Conservation (phyloP, 2,329 filamentous ascomycete genomes). For the Fusarium neocosmosporiellum region DNA sequence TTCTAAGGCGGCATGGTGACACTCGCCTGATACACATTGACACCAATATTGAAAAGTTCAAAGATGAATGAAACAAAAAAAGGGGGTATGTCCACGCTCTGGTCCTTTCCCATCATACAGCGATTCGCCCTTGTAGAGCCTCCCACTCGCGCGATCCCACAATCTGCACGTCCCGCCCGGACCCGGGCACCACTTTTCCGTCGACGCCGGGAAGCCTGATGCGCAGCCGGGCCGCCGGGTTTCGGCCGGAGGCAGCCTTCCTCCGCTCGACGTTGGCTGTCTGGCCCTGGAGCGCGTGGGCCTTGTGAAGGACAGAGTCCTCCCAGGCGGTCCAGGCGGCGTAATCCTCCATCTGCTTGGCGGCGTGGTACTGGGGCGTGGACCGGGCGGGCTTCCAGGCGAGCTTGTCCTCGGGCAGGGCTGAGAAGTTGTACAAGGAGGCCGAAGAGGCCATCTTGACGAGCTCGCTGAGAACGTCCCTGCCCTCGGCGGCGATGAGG, state of each 20-base stretch:
- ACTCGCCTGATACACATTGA: slow-evolving; percentile 25
- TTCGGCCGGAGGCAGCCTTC: slow-evolving; percentile 45
- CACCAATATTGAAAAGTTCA: slow-evolving; percentile 22
- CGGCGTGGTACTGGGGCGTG: slow-evolving; percentile 75
- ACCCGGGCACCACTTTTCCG: slow-evolving; percentile 56
- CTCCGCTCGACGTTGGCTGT: slow-evolving; percentile 34
- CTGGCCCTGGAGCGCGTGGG: slow-evolving; percentile 50
- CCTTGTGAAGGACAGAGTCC: slow-evolving; percentile 65
- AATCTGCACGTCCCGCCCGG: slow-evolving; percentile 59
- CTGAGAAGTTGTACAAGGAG: slow-evolving; percentile 68
- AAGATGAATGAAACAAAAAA: slow-evolving; percentile 20
- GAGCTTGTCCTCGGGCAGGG: slow-evolving; percentile 68
- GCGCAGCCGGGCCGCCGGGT: slow-evolving; percentile 60
- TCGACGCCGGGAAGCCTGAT: slow-evolving; percentile 61
- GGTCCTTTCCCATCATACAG: slow-evolving; percentile 43
- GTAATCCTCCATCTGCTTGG: slow-evolving; percentile 73
- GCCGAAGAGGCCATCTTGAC: slow-evolving; percentile 69
- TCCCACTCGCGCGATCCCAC: slow-evolving; percentile 68
- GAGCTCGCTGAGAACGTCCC: slow-evolving; percentile 73
- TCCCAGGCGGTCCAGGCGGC: slow-evolving; percentile 71
- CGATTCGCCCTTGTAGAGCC: slow-evolving; percentile 57
- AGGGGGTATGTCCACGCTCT: slow-evolving; percentile 39
- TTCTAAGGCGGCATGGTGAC: slow-evolving; percentile 26
- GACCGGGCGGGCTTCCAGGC: slow-evolving; percentile 73
- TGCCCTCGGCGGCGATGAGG: slow-evolving; percentile 69